Evolutionary conservation across 2,329 filamentous ascomycete genomes (phyloP).

Genomic region (Aspergillus brunneoviolaceus): DNA sequence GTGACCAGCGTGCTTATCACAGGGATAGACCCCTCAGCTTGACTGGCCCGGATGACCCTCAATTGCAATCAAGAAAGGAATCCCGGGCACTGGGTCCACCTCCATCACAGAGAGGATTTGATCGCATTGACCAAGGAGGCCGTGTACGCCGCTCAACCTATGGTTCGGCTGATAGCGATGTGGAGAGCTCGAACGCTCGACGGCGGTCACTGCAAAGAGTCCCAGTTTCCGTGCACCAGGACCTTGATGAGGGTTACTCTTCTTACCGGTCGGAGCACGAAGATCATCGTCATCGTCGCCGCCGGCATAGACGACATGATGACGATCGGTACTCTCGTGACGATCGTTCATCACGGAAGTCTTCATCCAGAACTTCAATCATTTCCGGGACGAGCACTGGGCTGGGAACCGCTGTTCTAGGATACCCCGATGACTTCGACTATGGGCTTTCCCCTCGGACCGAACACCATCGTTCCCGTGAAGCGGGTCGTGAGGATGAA

Average conservation of each 20-base stretch:
- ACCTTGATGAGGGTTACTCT: slow-evolving; percentile 45
- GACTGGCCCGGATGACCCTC: slow-evolving; percentile 38
- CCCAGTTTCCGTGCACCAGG: slow-evolving; percentile 50
- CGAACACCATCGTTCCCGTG: slow-evolving; percentile 26
- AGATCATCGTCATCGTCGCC: slow-evolving; percentile 43
- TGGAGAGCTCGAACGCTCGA: slow-evolving; percentile 37
- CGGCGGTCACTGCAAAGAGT: slow-evolving; percentile 43
- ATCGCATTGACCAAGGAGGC: slow-evolving; percentile 34
- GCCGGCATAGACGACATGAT: slow-evolving; percentile 27
- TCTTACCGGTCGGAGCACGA: slow-evolving; percentile 47
- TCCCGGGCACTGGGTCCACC: slow-evolving; percentile 37
- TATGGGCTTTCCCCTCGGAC: slow-evolving; percentile 26
- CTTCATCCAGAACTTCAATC: slow-evolving; percentile 15
- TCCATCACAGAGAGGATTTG: slow-evolving; percentile 39
- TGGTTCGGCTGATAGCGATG: slow-evolving; percentile 28
- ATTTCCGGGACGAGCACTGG: slow-evolving; percentile 25
- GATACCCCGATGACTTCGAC: slow-evolving; percentile 36
- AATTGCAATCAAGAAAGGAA: slow-evolving; percentile 28
- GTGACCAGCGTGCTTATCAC: slow-evolving; percentile 25
- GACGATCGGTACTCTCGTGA: slow-evolving; percentile 22
- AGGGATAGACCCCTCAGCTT: slow-evolving; percentile 41
- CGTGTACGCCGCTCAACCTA: slow-evolving; percentile 25
- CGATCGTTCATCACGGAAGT: slow-evolving; percentile 21
- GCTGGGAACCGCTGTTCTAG: slow-evolving; percentile 38
- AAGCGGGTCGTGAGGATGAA: slow-evolving; percentile 19